Conservation (phyloP, 2,329 filamentous ascomycete genomes). For the Pseudocercospora crystallina region DNA sequence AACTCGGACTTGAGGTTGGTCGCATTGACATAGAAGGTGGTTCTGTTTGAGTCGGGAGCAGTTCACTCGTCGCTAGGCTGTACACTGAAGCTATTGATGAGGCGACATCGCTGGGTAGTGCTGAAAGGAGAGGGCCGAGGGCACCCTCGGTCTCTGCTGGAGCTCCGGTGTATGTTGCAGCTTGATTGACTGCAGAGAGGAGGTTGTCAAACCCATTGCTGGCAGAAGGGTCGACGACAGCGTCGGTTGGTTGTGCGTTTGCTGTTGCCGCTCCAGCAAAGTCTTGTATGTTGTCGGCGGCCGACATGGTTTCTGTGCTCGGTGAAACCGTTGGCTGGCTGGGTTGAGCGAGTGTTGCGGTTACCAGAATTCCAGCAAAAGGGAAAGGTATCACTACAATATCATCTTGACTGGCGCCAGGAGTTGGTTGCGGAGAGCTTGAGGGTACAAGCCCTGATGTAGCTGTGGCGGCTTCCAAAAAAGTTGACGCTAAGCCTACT, state of each 20-base stretch:
- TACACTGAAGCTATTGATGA: slow-evolving; percentile 10
- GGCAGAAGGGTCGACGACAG: not conserved
- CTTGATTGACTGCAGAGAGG: not conserved
- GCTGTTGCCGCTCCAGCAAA: too few species aligned
- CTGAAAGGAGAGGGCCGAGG: slow-evolving; percentile 9
- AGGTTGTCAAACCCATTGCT: not conserved
- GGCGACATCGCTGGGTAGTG: slow-evolving; percentile 12
- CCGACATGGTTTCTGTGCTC: not conserved
- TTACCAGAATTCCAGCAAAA: not conserved
- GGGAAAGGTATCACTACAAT: not conserved
- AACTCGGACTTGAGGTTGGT: not conserved
- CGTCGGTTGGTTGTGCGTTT: too few species aligned
- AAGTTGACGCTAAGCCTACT: slow-evolving; percentile 6
- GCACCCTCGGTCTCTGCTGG: slow-evolving; percentile 10
- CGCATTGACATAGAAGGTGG: not conserved
- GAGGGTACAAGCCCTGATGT: slow-evolving; percentile 11
- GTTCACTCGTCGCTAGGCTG: slow-evolving; percentile 5
- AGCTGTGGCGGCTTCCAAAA: slow-evolving; percentile 15
- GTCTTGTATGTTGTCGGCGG: slow-evolving; percentile 1
- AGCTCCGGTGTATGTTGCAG: not conserved
- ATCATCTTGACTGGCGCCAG: slow-evolving; percentile 6
- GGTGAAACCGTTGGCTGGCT: slow-evolving; percentile 1
- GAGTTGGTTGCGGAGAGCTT: not conserved
- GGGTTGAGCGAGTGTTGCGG: not conserved
- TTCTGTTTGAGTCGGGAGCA: not conserved